phyloP scores from a whole-genome alignment of 192 early-diverging fungal genomes.

The Backusella australiensis region DNA sequence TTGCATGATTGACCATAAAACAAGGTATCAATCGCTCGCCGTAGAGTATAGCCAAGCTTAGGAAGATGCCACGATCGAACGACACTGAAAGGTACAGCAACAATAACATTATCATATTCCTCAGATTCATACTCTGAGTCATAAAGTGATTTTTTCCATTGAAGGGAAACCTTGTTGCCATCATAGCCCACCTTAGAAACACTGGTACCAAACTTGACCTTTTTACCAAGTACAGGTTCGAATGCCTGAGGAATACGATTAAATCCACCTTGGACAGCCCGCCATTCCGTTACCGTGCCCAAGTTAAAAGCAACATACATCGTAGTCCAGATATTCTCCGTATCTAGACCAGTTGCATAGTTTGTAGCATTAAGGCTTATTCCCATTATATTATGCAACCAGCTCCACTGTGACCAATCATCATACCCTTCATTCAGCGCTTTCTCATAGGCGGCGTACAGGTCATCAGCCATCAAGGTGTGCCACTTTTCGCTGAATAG shows the following conservation, averaged over 20 bases:
- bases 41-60: slow-evolving; percentile 7
- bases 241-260: slow-evolving; percentile 34
- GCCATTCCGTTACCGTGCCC: not conserved
- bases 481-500: slow-evolving; percentile 6
- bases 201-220: slow-evolving; percentile 14
- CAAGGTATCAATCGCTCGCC: slow-evolving; percentile 17
- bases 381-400: slow-evolving; percentile 21
- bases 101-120: slow-evolving; percentile 31
- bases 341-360: slow-evolving; percentile 2
- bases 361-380: slow-evolving; percentile 13
- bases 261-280: slow-evolving; percentile 28
- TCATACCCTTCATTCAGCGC: slow-evolving; percentile 15
- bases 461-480: slow-evolving; percentile 12
- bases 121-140: not conserved
- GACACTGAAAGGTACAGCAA: slow-evolving; percentile 26
- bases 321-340: not conserved
- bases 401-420: slow-evolving; percentile 21
- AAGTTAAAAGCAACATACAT: slow-evolving; percentile 24
- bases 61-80: slow-evolving; percentile 35
- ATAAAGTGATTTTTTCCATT: slow-evolving; percentile 16
- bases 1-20: slow-evolving; percentile 19
- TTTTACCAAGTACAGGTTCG: slow-evolving; percentile 9
- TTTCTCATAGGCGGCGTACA: slow-evolving; percentile 16
- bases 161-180: slow-evolving; percentile 19
- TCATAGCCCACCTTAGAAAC: slow-evolving; percentile 22